A percentile compares a stretch with the other conserved stretches of the same genome.
Evolutionary conservation across 257 asterid genomes (phyloP).

Genomic region (Misopates orontium): DNA sequence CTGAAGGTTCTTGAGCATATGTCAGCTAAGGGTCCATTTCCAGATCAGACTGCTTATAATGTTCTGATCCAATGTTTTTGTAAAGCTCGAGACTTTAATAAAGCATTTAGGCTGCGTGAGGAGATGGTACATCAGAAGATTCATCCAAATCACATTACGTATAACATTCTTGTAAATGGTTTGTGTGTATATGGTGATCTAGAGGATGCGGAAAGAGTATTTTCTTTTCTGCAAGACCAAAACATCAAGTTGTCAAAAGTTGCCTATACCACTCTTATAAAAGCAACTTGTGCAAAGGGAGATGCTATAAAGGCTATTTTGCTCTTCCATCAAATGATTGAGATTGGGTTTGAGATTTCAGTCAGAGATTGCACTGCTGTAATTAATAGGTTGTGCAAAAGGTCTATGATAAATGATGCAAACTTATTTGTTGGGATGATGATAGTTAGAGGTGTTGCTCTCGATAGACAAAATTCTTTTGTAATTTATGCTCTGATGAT

Average conservation of each 20-base stretch:
- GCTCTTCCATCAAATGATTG: conserved; percentile 61
- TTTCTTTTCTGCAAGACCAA: conserved; percentile 41
- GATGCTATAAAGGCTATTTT: conserved; percentile 47
- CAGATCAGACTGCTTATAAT: conserved; percentile 66
- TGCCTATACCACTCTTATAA: conserved; percentile 66
- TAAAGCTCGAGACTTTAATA: conserved; percentile 40
- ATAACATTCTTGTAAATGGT: conserved; percentile 67
- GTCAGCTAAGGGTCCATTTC: conserved; percentile 51
- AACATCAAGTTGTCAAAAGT: conserved; percentile 52
- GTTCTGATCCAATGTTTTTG: conserved; percentile 57
- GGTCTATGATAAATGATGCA: conserved; percentile 47
- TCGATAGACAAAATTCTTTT: conserved; percentile 48
- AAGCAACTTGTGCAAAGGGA: conserved; percentile 84
- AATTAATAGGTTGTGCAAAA: conserved; percentile 75
- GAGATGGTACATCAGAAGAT: conserved; percentile 50
- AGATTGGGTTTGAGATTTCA: conserved; percentile 57
- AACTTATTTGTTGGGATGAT: conserved; percentile 52
- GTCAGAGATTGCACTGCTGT: conserved; percentile 77
- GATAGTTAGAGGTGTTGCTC: conserved; percentile 47
- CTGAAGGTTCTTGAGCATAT: conserved; percentile 42
- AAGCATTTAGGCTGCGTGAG: conserved; percentile 45
- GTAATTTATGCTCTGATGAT: conserved; percentile 48
- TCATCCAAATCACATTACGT: conserved; percentile 54
- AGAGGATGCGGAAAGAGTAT: conserved; percentile 54
- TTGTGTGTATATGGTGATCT: conserved; percentile 57